These are phyloP conservation scores for Lycium ferocissimum DNA, from an alignment of 257 asterid species.

Conservation along the genomic window DNA sequence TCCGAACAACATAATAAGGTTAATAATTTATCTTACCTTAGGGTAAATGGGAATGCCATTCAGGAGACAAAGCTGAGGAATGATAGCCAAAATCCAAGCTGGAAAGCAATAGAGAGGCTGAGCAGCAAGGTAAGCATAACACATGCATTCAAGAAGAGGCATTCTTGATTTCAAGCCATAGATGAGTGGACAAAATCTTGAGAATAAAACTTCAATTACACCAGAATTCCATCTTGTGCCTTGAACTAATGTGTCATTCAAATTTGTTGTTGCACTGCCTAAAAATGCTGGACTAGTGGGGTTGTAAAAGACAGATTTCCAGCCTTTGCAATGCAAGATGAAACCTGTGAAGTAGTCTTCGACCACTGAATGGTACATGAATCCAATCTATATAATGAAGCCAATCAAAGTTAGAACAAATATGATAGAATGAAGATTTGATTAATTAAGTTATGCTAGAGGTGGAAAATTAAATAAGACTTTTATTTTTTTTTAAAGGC, in stretches of 20 bases:
- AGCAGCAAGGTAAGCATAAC: slow-evolving; percentile 35
- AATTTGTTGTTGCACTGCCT: slow-evolving; percentile 54
- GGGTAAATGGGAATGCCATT: slow-evolving; percentile 42
- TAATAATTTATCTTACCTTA: not conserved
- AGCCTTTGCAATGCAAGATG: slow-evolving; percentile 59
- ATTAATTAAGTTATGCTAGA: not conserved
- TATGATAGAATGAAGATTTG: not conserved
- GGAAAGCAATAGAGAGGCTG: slow-evolving; percentile 42
- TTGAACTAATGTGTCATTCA: slow-evolving; percentile 57
- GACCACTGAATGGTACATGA: slow-evolving; percentile 50
- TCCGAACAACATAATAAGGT: too few species aligned
- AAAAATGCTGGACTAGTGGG: slow-evolving; percentile 54
- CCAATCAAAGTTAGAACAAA: not conserved
- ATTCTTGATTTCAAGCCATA: slow-evolving; percentile 50
- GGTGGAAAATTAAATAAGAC: not conserved
- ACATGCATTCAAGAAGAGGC: slow-evolving; percentile 40
- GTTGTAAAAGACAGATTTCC: slow-evolving; percentile 53
- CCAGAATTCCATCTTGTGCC: slow-evolving; percentile 62
- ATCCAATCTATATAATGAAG: slow-evolving; percentile 57
- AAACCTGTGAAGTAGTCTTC: slow-evolving; percentile 61
- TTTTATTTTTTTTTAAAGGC: too few species aligned
- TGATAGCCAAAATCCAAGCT: slow-evolving; percentile 41
- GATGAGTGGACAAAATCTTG: slow-evolving; percentile 43
- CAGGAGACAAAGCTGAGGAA: slow-evolving; percentile 45
- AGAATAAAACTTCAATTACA: slow-evolving; percentile 43